phyloP scores from a whole-genome alignment of 495 filamentous ascomycete genomes.

The Oidiodendron maius region DNA sequence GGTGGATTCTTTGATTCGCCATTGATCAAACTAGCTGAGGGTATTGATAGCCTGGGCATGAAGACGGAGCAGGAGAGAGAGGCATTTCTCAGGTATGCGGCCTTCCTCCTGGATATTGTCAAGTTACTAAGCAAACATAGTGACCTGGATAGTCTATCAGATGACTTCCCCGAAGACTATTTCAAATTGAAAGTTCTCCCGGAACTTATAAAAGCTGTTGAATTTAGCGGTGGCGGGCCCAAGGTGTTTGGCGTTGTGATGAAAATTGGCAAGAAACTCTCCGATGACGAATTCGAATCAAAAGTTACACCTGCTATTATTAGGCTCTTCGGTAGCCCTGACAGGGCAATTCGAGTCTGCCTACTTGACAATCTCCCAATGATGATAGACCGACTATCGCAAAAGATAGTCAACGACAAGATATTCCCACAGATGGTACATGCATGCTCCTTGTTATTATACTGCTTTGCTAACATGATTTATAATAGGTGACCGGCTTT shows the following conservation, averaged over 20 bases:
- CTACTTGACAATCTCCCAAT: slow-evolving; percentile 80
- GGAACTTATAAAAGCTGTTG: slow-evolving; percentile 92
- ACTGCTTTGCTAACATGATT: slow-evolving; percentile 16
- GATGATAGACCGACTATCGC: slow-evolving; percentile 88
- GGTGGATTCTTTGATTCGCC: slow-evolving; percentile 90
- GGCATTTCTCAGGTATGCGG: slow-evolving; percentile 70
- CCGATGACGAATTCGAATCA: slow-evolving; percentile 82
- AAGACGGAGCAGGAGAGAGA: slow-evolving; percentile 81
- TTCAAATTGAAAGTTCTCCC: slow-evolving; percentile 96
- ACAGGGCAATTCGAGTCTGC: slow-evolving; percentile 87
- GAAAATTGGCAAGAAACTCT: slow-evolving; percentile 81
- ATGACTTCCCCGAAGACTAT: slow-evolving; percentile 95
- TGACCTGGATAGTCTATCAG: slow-evolving; percentile 77
- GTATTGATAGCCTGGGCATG: slow-evolving; percentile 84
- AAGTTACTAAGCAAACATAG: slow-evolving; percentile 30
- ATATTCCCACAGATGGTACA: slow-evolving; percentile 89
- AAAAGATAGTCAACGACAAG: slow-evolving; percentile 90
- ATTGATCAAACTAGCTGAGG: slow-evolving; percentile 83
- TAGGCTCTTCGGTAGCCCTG: slow-evolving; percentile 82
- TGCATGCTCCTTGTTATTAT: slow-evolving; percentile 3
- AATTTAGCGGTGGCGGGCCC: slow-evolving; percentile 92
- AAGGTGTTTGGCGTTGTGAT: slow-evolving; percentile 85
- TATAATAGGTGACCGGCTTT: slow-evolving; percentile 67
- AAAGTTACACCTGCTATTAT: slow-evolving; percentile 82
- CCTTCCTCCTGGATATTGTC: slow-evolving; percentile 18